These are phyloP conservation scores for Botrytis aclada DNA, from an alignment of 2,329 filamentous ascomycete species.

Conservation along the genomic window DNA sequence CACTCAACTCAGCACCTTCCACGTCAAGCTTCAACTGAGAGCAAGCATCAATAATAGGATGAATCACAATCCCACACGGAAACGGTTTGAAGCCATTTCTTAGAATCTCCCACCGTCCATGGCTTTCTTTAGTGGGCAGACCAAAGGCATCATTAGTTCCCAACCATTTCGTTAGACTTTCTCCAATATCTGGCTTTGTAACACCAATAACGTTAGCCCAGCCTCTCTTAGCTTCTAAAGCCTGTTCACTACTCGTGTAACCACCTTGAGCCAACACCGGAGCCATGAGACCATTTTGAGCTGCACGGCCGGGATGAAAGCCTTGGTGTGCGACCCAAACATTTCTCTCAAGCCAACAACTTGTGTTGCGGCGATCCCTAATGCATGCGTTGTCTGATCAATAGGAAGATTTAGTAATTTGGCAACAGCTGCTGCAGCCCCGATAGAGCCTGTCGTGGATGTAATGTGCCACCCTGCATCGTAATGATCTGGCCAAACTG, in stretches of 20 bases:
- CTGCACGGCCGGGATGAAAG: conserved; percentile 52
- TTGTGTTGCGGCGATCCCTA: conserved; percentile 52
- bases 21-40: conserved; percentile 46
- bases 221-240: conserved; percentile 51
- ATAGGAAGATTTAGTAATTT: conserved; percentile 45
- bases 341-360: conserved; percentile 52
- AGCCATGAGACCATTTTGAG: conserved; percentile 50
- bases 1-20: conserved; percentile 33
- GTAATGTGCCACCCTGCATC: conserved; percentile 56
- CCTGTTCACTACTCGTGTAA: conserved; percentile 47
- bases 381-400: conserved; percentile 46
- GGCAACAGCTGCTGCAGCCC: conserved; percentile 50
- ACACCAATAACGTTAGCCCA: conserved; percentile 52
- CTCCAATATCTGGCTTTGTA: conserved; percentile 41
- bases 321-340: conserved; percentile 55
- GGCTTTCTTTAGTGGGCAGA: background rate
- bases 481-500: conserved; percentile 54
- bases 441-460: conserved; percentile 49
- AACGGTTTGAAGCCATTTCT: conserved; percentile 56
- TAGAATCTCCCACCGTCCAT: conserved; percentile 48
- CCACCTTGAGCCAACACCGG: conserved; percentile 46
- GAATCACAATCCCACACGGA: conserved; percentile 55
- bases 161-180: conserved; percentile 37
- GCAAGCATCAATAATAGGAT: conserved; percentile 53
- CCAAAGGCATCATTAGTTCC: conserved; percentile 24